Evolutionary conservation across 164 flowering plant genomes (phyloP).

Genomic region (Nelumbo lutea): DNA sequence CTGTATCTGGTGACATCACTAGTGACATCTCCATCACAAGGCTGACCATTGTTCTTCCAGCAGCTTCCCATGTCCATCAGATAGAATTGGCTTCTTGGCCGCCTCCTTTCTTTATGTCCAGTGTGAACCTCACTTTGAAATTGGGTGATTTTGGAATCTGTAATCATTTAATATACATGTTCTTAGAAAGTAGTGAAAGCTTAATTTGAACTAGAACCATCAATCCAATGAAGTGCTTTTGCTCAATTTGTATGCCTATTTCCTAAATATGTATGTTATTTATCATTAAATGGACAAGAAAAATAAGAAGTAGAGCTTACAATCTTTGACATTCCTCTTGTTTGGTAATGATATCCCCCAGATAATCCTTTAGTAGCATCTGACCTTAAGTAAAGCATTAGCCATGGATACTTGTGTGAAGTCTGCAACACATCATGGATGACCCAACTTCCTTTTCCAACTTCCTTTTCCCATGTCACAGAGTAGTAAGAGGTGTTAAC

Average conservation of each 20-base stretch:
- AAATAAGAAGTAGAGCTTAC: not conserved
- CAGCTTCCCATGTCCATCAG: constrained; percentile 42
- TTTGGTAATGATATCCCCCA: constrained; percentile 12
- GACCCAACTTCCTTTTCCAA: constrained; percentile 15
- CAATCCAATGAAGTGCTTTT: no score
- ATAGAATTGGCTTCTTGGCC: constrained; percentile 56
- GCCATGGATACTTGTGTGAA: constrained; percentile 14
- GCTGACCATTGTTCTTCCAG: constrained; percentile 73
- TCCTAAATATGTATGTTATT: no score
- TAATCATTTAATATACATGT: no score
- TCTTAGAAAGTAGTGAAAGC: no score
- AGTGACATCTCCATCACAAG: constrained; percentile 64
- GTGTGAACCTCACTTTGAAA: constrained; percentile 34
- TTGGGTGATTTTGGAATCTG: constrained; percentile 44
- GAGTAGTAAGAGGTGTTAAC: not conserved
- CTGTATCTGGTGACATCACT: constrained; percentile 79
- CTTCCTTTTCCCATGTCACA: not conserved
- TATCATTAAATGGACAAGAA: no score
- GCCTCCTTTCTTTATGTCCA: constrained; percentile 70
- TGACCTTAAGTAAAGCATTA: constrained; percentile 13
- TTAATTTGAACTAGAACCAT: no score
- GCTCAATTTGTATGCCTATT: no score
- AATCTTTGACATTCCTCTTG: not conserved
- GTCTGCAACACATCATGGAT: constrained; percentile 11
- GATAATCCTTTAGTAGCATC: constrained; percentile 16